Conservation (phyloP, 148 eudicot species). For the Chenopodium quinoa region DNA sequence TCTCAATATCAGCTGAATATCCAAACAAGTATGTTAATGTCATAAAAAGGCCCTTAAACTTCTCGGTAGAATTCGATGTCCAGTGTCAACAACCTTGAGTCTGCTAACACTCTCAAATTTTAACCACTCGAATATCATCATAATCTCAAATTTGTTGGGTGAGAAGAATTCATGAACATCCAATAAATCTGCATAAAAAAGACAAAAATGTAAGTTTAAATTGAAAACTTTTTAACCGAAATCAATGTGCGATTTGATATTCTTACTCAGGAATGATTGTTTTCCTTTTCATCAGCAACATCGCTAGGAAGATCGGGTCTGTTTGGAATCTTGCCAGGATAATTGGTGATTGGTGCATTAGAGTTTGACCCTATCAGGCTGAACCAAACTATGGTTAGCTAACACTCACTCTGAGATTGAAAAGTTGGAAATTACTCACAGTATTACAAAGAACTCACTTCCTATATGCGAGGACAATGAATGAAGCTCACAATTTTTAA, state of each 20-base stretch:
- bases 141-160: not conserved
- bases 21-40: no score
- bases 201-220: not conserved
- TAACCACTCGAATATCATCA: not conserved
- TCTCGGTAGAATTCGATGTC: no score
- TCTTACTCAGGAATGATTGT: conserved; percentile 21
- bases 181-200: not conserved
- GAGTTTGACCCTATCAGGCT: conserved; percentile 56
- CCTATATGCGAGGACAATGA: conserved; percentile 71
- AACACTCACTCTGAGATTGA: not conserved
- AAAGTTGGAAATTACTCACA: not conserved
- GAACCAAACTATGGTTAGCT: conserved; percentile 23
- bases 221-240: not conserved
- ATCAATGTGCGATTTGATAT: not conserved
- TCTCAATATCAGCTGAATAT: no score
- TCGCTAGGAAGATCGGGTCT: conserved; percentile 64
- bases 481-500: conserved; percentile 86
- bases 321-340: conserved; percentile 70
- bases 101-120: not conserved
- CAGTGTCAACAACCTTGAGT: no score
- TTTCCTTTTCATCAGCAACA: conserved; percentile 36
- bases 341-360: conserved; percentile 50
- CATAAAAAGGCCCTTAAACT: no score
- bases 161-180: not conserved
- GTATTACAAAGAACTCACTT: conserved; percentile 39